Conservation (phyloP, 257 asterid genomes). For the Scutellaria barbata region DNA sequence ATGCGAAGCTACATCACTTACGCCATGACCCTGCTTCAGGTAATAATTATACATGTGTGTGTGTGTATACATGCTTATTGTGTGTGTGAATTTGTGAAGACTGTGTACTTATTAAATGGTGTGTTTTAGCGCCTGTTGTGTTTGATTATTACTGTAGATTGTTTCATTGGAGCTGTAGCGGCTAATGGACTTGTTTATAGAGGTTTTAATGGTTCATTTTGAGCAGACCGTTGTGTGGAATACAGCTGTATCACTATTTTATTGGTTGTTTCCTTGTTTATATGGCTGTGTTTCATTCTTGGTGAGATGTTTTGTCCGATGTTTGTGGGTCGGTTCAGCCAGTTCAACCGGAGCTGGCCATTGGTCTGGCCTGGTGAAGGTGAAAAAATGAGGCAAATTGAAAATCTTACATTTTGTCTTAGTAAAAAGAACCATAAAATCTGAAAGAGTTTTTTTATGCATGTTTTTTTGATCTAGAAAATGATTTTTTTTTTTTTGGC, state of each 20-base stretch:
- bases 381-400: too few relatives aligned
- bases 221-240: neutral
- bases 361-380: too few relatives aligned
- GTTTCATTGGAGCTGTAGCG: neutral
- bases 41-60: slow-evolving; percentile 28
- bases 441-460: too few relatives aligned
- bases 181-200: neutral
- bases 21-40: slow-evolving; percentile 76
- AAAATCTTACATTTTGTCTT: too few relatives aligned
- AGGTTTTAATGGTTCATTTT: neutral
- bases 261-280: neutral
- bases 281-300: too few relatives aligned
- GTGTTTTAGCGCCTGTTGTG: neutral
- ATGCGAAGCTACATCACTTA: slow-evolving; percentile 74
- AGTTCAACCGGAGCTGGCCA: too few relatives aligned
- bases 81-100: neutral
- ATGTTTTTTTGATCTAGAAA: too few relatives aligned
- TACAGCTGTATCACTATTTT: neutral
- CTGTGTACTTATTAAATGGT: neutral
- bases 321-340: too few relatives aligned
- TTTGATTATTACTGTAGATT: neutral
- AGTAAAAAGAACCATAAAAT: too few relatives aligned
- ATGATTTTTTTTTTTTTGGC: too few relatives aligned
- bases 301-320: neutral
- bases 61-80: neutral